Base-by-base conservation (phyloP, 805 yeast species). In the Pichia exigua region DNA sequence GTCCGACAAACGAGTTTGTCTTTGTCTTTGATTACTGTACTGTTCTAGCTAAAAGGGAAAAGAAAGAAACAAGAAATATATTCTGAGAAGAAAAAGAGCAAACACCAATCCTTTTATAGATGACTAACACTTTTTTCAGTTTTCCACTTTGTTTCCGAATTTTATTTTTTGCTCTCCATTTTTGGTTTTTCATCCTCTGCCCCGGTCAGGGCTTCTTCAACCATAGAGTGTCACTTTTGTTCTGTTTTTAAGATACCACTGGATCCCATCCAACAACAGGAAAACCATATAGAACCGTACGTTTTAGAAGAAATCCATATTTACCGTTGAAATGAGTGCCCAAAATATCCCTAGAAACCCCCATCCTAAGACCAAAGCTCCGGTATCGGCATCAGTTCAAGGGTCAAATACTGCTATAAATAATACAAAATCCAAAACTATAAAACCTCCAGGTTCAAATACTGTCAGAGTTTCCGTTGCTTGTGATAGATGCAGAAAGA, bases 401-500 rank as follows among this genome's bases (percentile, higher is more conserved):
- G 18, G 5, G 24, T 40, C 42, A 40, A 40, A 20, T 6, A 40
- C 9, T 15, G 21, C 18, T 26, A 11, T n/a, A n/a, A 32, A 50
- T 7, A 42, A 44, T 5, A 49, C 57, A 11, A 64, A 64, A 48
- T 59, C 67, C 0, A 81, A 79, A 58, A 77, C 79, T 42, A 87
- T 87, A 52, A 77, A 78, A 56, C 77, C 87, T 2, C 87, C 87
- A 2, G 91, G 92, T 2, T 71, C 81, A 15, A 73, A 77, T 27
- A 73, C 77, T 0, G 83, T 81, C 52, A 69, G 96, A 51, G 86
- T 87, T 2, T 91, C 96, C 0, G 96, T 89, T 63, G 96, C 96
- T 0, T 89, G 97, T 66, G 96, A 89, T 64, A 70, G 97, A 47
- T 90, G 96, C 62, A 72, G 96, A 47, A 79, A 87, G 46, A 87